Conservation (phyloP, 805 yeast genomes). For the Saccharomycopsis microspora region DNA sequence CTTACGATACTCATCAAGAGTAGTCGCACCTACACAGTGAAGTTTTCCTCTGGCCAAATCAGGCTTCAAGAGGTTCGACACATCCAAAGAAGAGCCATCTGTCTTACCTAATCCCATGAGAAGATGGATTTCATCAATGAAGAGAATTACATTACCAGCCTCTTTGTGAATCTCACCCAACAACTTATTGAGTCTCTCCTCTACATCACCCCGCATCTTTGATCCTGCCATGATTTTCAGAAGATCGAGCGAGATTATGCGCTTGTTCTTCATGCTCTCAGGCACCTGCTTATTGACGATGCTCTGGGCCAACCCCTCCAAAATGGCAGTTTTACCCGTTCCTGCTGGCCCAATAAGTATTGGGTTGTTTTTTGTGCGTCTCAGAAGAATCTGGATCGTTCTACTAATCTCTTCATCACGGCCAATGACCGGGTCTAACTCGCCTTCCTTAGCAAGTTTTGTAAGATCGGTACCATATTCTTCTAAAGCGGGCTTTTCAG, state of each 20-base stretch:
- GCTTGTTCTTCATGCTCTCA: slow-evolving; percentile 80
- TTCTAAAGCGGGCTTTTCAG: slow-evolving; percentile 67
- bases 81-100: slow-evolving; percentile 85
- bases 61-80: slow-evolving; percentile 86
- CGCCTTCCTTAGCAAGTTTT: slow-evolving; percentile 77
- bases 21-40: slow-evolving; percentile 94
- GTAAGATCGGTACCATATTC: slow-evolving; percentile 82
- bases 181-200: slow-evolving; percentile 73
- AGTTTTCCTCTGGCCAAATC: slow-evolving; percentile 80
- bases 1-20: slow-evolving; percentile 84
- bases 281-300: slow-evolving; percentile 90
- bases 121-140: slow-evolving; percentile 86
- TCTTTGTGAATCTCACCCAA: slow-evolving; percentile 57
- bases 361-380: slow-evolving; percentile 93
- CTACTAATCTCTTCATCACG: slow-evolving; percentile 91
- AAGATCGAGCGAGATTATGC: slow-evolving; percentile 72
- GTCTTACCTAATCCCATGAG: slow-evolving; percentile 84
- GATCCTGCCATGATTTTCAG: slow-evolving; percentile 92
- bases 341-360: slow-evolving; percentile 95
- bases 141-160: slow-evolving; percentile 64
- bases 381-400: slow-evolving; percentile 81
- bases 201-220: slow-evolving; percentile 92
- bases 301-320: slow-evolving; percentile 94
- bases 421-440: slow-evolving; percentile 93
- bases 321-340: slow-evolving; percentile 93